These are phyloP conservation scores for Mercurialis annua DNA, from an alignment of 345 rosid genomes.

Conservation along the genomic window DNA sequence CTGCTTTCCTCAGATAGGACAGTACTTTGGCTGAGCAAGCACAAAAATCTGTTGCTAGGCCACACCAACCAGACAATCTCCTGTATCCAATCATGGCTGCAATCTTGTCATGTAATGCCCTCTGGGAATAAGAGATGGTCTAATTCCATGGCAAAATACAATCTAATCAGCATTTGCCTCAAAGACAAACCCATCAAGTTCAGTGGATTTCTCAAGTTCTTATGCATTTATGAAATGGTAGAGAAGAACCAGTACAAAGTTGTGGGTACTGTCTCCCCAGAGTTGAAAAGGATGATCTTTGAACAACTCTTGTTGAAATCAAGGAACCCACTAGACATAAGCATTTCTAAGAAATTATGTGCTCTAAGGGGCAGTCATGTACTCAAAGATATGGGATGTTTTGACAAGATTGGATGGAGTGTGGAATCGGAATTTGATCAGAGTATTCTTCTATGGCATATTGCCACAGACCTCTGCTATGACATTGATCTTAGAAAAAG, in stretches of 20 bases:
- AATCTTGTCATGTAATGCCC: not conserved
- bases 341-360: not conserved
- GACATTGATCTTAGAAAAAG: not conserved
- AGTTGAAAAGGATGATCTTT: not conserved
- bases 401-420: constrained; percentile 3
- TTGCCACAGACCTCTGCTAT: constrained; percentile 27
- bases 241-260: not conserved
- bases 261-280: too few species aligned
- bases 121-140: not conserved
- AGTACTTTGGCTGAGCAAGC: constrained; percentile 5
- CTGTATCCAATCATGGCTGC: not conserved
- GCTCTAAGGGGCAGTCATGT: not conserved
- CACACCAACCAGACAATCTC: too few species aligned
- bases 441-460: constrained; percentile 26
- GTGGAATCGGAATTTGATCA: constrained; percentile 13
- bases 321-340: not conserved
- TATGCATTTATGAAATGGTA: not conserved
- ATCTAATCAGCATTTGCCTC: not conserved
- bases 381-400: not conserved
- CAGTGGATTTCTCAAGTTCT: not conserved
- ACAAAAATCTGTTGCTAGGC: not conserved
- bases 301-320: not conserved
- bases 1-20: constrained; percentile 25
- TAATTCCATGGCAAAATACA: not conserved
- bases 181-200: not conserved